Evolutionary conservation across 163 green algal species (phyloP), one percentile per base, ranked within the genome.

Genomic region (Volvox carteri): DNA sequence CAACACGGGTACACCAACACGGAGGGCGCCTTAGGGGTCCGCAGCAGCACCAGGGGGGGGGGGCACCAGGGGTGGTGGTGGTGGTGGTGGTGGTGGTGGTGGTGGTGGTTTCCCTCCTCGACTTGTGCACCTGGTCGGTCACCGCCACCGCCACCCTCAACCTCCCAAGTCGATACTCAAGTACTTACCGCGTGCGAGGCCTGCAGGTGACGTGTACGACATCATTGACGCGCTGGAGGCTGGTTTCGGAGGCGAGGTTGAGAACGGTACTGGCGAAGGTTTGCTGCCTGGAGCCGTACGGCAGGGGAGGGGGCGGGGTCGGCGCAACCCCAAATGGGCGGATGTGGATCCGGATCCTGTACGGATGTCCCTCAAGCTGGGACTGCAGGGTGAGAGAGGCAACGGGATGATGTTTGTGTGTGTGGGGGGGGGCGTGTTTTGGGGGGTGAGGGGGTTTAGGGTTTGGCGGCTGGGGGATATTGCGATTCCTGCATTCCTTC

Each of bases 191-290:
- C 9, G 1, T 68, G 74, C 21, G 3, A 41, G 74, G 42, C 30
- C 0, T 21, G 41, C 81, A 88, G 81, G 81, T 35, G 92, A 95
- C 52, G 67, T 95, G 84, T 95, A 95, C 60, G 92, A 95, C 87
- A 87, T 95, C 54, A 77, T 95, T 2, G 92, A 95, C 81, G 72
- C 85, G 0, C 25, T 92, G 23, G 58, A 92, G 35, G 81, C 62
- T 0, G 68, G 81, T 2, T 80, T 72, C 44, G 85, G 85, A 52
- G 73, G 44, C 44, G 44, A 44, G 2, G 60, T 19, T 33, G 18
- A 37, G 12, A 58, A 58, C 14, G 48, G 48, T 23, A 58, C 48
- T 14, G 48, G 48, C 48, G 48, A 58, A 14, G 48, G 12, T 11
- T 14, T 58, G 60, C 60, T 72, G 60, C n/a, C 72, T 48, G 19